Conservation (phyloP, 306 rosid genomes). For the Carpinus viminea region DNA sequence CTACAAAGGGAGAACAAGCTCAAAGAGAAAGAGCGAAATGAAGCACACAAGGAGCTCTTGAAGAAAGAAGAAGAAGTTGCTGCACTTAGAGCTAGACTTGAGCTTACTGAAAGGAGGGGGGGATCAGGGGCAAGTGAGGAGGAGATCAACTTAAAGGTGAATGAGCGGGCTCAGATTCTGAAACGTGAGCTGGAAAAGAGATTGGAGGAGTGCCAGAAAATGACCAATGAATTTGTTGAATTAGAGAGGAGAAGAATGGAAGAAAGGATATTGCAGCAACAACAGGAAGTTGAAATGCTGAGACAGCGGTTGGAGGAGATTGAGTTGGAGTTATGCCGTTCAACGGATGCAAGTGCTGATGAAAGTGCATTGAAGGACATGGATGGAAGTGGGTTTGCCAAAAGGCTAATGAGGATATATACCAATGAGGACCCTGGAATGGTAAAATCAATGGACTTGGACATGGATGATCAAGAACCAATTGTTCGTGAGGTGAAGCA, state of each 20-base stretch:
- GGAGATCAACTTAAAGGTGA: conserved; percentile 78
- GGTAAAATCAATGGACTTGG: conserved; percentile 98
- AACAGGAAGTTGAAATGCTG: conserved; percentile 84
- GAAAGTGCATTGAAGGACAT: conserved; percentile 47
- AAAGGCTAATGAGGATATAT: conserved; percentile 67
- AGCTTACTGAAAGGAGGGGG: conserved; percentile 45
- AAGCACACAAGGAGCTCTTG: conserved; percentile 73
- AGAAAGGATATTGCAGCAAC: conserved; percentile 80
- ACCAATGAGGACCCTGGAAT: conserved; percentile 70
- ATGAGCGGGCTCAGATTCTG: conserved; percentile 58
- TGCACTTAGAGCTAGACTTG: conserved; percentile 64
- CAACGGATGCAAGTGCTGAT: conserved; percentile 41
- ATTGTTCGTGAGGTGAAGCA: conserved; percentile 48
- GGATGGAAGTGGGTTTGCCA: conserved; percentile 67
- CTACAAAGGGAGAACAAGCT: conserved; percentile 87
- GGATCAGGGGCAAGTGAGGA: conserved; percentile 63
- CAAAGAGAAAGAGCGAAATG: conserved; percentile 76
- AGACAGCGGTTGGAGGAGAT: conserved; percentile 83
- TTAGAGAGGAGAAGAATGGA: conserved; percentile 94
- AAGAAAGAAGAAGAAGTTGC: conserved; percentile 87
- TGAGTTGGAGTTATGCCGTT: conserved; percentile 58
- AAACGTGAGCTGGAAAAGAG: conserved; percentile 81
- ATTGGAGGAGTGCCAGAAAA: conserved; percentile 86
- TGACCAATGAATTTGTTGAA: conserved; percentile 86
- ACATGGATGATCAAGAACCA: conserved; percentile 93